phyloP scores from a whole-genome alignment of 345 rosid species.

The Xanthoceras sorbifolium region DNA sequence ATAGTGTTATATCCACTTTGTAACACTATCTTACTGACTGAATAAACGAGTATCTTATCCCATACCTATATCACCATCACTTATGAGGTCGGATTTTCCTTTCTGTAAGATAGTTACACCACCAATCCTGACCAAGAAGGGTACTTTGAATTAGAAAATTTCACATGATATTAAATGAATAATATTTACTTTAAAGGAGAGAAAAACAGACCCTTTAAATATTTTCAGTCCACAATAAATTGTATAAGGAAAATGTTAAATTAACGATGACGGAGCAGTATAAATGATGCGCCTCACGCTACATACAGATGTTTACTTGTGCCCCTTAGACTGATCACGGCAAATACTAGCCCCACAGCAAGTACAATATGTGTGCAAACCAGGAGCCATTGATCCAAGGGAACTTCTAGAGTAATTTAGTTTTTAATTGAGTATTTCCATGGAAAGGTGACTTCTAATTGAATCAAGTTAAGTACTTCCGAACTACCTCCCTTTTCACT shows the following conservation, averaged over 20 bases:
- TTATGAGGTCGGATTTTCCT: slow-evolving; percentile 83
- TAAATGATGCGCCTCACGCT: no score
- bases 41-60: neutral
- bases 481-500: neutral
- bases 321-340: no score
- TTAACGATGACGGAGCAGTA: neutral
- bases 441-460: neutral
- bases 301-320: no score
- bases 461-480: neutral
- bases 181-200: neutral
- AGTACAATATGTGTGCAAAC: neutral
- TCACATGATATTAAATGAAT: neutral
- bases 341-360: neutral
- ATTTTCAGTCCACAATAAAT: neutral
- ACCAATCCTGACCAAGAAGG: slow-evolving; percentile 64
- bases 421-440: neutral
- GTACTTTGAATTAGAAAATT: slow-evolving; percentile 17
- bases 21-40: neutral
- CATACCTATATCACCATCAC: slow-evolving; percentile 76
- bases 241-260: neutral
- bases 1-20: neutral
- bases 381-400: neutral
- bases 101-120: slow-evolving; percentile 82
- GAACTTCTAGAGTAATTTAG: neutral
- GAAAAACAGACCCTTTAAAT: neutral